These are phyloP conservation scores for Trypanosoma boissoni DNA, from an alignment of 208 protist genomes.

Conservation along the genomic window DNA sequence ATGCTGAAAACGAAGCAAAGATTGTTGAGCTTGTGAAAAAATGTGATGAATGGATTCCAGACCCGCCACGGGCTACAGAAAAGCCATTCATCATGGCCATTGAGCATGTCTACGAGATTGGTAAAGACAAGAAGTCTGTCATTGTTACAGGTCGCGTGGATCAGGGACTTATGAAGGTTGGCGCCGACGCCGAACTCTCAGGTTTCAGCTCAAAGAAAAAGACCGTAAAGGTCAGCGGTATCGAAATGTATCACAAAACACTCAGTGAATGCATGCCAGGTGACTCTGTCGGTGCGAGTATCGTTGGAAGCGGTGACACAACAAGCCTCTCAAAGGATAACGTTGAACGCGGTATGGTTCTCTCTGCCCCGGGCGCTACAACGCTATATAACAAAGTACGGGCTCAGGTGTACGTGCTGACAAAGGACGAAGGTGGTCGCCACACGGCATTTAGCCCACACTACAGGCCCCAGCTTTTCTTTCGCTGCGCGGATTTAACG, in stretches of 20 bases:
- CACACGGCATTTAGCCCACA: slow-evolving; percentile 97
- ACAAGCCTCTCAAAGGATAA: slow-evolving; percentile 94
- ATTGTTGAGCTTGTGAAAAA: slow-evolving; percentile 94
- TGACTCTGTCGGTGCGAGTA: slow-evolving; percentile 97
- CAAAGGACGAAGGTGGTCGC: slow-evolving; percentile 98
- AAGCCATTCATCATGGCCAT: slow-evolving; percentile 98
- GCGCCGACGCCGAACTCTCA: slow-evolving; percentile 96
- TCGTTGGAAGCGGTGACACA: slow-evolving; percentile 87
- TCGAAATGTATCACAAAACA: slow-evolving; percentile 98
- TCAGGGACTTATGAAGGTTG: slow-evolving; percentile 92
- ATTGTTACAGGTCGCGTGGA: slow-evolving; percentile 96
- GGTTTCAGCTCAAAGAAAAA: slow-evolving; percentile 89
- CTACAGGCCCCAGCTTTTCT: slow-evolving; percentile 98
- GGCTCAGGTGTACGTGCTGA: slow-evolving; percentile 98
- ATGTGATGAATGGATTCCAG: slow-evolving; percentile 93
- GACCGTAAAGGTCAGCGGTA: slow-evolving; percentile 90
- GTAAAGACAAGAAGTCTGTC: slow-evolving; percentile 93
- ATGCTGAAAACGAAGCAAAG: slow-evolving; percentile 89
- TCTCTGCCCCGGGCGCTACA: slow-evolving; percentile 92
- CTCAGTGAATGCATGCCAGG: slow-evolving; percentile 95
- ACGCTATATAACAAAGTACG: slow-evolving; percentile 93
- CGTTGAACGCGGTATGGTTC: slow-evolving; percentile 94
- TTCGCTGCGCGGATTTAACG: slow-evolving; percentile 97
- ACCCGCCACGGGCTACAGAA: slow-evolving; percentile 92
- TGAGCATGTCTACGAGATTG: slow-evolving; percentile 93